Evolutionary conservation across 31 red algal species (phyloP).

Genomic region (Porphyra umbilicalis): DNA sequence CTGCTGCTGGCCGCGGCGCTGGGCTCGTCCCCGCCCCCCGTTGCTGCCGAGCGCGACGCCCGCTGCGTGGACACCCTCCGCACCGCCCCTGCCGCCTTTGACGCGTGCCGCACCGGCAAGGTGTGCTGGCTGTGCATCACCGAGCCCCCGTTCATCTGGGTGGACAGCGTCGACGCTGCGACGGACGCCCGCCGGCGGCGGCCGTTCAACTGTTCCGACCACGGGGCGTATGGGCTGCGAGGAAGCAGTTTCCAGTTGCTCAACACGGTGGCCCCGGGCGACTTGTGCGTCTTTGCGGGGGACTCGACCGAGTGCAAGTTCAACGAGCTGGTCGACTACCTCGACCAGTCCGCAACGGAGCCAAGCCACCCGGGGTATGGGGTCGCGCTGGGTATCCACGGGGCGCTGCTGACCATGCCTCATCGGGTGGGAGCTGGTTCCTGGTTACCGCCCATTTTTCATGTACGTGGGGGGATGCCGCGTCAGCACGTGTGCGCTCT

Average conservation of each 20-base stretch:
- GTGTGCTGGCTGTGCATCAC: not conserved
- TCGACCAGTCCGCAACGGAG: not conserved
- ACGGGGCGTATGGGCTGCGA: not conserved
- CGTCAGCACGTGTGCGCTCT: not conserved
- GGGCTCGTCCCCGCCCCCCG: too few species aligned
- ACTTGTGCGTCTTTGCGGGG: not conserved
- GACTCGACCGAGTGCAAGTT: not conserved
- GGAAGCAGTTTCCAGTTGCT: not conserved
- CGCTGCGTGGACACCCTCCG: not conserved
- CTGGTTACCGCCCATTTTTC: not conserved
- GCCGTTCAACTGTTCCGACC: not conserved
- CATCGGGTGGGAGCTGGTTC: not conserved
- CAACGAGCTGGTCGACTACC: not conserved
- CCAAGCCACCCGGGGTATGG: not conserved
- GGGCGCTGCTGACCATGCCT: not conserved
- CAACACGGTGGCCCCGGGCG: not conserved
- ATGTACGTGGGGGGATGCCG: not conserved
- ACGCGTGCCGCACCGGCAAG: not conserved
- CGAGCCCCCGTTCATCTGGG: not conserved
- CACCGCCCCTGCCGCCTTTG: not conserved
- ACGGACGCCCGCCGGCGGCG: not conserved
- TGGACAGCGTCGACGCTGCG: not conserved
- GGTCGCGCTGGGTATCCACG: not conserved
- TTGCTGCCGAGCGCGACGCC: too few species aligned
- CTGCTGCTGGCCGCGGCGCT: not conserved